These are phyloP conservation scores for Solanum raphanifolium DNA, from an alignment of 257 asterid genomes.

Conservation along the genomic window DNA sequence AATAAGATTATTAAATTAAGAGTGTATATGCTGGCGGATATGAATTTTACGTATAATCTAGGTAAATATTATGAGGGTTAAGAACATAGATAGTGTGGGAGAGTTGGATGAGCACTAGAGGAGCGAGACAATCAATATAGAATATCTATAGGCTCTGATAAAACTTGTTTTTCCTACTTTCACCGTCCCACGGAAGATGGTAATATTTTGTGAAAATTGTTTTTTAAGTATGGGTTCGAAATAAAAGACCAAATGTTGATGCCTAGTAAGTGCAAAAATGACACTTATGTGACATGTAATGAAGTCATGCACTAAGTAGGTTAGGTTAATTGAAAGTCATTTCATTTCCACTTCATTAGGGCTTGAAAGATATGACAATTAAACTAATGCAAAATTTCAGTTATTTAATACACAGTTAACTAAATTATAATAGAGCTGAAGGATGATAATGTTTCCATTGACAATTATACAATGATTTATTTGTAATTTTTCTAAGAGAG, in stretches of 20 bases:
- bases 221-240: not conserved
- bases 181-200: rapidly evolving
- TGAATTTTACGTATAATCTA: not conserved
- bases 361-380: not conserved
- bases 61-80: not conserved
- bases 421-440: not conserved
- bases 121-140: not conserved
- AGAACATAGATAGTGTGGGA: not conserved
- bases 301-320: not conserved
- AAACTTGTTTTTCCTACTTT: not conserved
- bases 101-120: not conserved
- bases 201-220: not conserved
- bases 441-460: not conserved
- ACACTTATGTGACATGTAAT: not conserved
- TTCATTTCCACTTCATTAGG: not conserved
- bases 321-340: not conserved
- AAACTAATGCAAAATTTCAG: not conserved
- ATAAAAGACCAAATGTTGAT: not conserved
- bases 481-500: not conserved
- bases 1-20: not conserved
- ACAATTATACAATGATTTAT: not conserved
- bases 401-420: not conserved
- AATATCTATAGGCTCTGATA: not conserved
- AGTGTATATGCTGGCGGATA: not conserved
- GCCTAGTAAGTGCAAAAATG: not conserved